Evolutionary conservation across 2,329 filamentous ascomycete genomes (phyloP).

Genomic region (Lachnellula arida): DNA sequence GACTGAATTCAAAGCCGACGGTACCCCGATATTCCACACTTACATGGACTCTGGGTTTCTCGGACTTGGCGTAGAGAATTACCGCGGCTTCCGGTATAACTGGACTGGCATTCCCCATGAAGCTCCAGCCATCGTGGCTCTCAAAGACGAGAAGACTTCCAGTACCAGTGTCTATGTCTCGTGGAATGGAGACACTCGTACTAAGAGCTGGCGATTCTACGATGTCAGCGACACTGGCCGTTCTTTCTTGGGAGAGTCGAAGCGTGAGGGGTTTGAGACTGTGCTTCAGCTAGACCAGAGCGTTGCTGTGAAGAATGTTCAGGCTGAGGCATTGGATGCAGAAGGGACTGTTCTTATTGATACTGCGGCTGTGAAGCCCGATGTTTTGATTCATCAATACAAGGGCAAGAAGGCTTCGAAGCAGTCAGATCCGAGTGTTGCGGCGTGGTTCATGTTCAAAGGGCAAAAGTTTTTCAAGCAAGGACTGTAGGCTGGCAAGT

Average conservation of each 20-base stretch:
- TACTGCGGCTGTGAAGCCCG: conserved; percentile 6
- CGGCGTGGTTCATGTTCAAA: neutral
- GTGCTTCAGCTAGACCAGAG: neutral
- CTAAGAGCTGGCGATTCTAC: conserved; percentile 44
- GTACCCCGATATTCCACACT: conserved; percentile 35
- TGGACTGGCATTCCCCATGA: conserved; percentile 37
- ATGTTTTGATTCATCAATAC: conserved; percentile 10
- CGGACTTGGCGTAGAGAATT: conserved; percentile 33
- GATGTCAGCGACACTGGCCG: conserved; percentile 33
- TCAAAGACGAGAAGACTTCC: conserved; percentile 26
- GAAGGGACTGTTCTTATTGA: conserved; percentile 6
- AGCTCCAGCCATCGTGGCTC: conserved; percentile 35
- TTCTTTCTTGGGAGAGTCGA: conserved; percentile 35
- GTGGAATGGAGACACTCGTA: conserved; percentile 49
- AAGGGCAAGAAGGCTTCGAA: neutral
- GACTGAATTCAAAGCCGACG: conserved; percentile 27
- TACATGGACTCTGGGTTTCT: conserved; percentile 34
- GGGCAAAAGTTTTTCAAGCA: neutral
- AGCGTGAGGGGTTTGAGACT: conserved; percentile 42
- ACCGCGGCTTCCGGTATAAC: conserved; percentile 36
- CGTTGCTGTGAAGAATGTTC: conserved; percentile 2
- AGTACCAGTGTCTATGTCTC: conserved; percentile 44
- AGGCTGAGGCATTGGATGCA: conserved; percentile 12
- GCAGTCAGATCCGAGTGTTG: neutral
- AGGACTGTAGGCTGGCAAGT: too few species aligned